Percentiles rank a stretch among this genome's conserved stretches.
Evolutionary conservation across 345 rosid genomes (phyloP).

Genomic region (Hibiscus trionum): DNA sequence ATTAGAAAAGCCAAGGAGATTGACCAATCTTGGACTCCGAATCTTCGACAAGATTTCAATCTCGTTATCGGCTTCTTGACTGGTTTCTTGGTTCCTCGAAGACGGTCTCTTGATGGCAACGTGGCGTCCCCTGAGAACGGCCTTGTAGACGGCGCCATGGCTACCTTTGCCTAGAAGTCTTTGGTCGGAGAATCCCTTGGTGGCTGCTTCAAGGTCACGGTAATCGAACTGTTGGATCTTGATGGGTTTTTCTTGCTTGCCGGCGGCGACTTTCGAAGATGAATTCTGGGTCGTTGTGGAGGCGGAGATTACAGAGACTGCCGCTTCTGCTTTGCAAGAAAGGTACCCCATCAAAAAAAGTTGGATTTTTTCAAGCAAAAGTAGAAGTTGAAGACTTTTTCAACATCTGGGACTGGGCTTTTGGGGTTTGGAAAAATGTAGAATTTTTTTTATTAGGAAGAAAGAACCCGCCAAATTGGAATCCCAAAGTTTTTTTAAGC

Average conservation of each 20-base stretch:
- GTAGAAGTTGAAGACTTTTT: conserved; percentile 4
- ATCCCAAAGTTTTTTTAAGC: conserved; percentile 20
- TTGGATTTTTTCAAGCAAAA: too few species aligned
- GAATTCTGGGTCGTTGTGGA: conserved; percentile 17
- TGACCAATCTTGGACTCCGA: conserved; percentile 85
- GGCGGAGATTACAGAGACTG: conserved; percentile 17
- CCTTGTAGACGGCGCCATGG: conserved; percentile 96
- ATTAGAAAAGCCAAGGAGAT: conserved; percentile 71
- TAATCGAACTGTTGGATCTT: conserved; percentile 75
- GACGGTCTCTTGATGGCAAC: conserved; percentile 81
- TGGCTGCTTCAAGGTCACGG: conserved; percentile 93
- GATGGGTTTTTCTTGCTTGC: conserved; percentile 40
- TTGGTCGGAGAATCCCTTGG: conserved; percentile 75
- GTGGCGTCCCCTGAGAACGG: conserved; percentile 70
- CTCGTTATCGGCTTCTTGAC: conserved; percentile 78
- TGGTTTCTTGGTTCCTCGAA: conserved; percentile 49
- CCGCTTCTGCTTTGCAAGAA: conserved; percentile 16
- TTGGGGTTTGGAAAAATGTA: not conserved
- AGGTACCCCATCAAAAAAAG: conserved; percentile 13
- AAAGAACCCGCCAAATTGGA: conserved; percentile 29
- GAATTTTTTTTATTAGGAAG: not conserved
- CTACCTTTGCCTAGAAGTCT: conserved; percentile 89
- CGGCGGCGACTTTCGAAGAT: conserved; percentile 28
- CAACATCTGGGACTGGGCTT: not conserved
- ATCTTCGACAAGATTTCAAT: conserved; percentile 87